Percentiles rank a stretch among this genome's conserved stretches.
phyloP scores from a whole-genome alignment of 768 basidiomycete species.

The Tricholoma terreum region DNA sequence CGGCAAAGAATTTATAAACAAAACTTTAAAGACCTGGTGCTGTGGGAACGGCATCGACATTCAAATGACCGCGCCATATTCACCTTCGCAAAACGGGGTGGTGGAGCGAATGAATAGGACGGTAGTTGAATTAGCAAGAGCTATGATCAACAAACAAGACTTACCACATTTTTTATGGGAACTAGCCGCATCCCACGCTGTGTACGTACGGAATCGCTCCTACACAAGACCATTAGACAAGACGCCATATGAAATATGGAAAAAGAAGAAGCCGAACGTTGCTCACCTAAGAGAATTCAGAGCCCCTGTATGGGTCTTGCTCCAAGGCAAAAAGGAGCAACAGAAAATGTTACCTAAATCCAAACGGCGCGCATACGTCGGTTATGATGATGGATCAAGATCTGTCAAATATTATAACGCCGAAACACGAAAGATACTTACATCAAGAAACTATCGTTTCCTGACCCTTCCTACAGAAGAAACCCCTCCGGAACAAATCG shows the following conservation, averaged over 20 bases:
- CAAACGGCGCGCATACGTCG: background rate
- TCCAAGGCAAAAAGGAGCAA: conserved; percentile 4
- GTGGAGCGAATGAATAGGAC: conserved; percentile 18
- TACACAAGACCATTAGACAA: background rate
- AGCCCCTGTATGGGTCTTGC: conserved; percentile 14
- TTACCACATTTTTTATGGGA: background rate
- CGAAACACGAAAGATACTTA: background rate
- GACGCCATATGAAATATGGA: conserved; percentile 18
- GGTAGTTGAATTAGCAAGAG: conserved; percentile 12
- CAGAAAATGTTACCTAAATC: conserved; percentile 1
- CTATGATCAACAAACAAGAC: conserved; percentile 21
- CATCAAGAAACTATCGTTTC: background rate
- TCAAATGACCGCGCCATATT: conserved; percentile 26
- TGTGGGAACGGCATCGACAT: conserved; percentile 11
- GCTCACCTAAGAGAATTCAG: conserved; percentile 25
- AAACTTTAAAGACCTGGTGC: background rate
- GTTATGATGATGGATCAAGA: conserved; percentile 4
- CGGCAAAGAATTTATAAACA: conserved; percentile 18
- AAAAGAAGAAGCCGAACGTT: conserved; percentile 19
- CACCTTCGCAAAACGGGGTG: conserved; percentile 24
- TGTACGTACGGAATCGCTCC: background rate
- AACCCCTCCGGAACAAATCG: background rate
- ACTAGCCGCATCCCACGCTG: background rate
- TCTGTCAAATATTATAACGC: background rate
- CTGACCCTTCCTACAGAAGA: background rate